Conservation (phyloP, 257 asterid genomes). For the Striga asiatica region DNA sequence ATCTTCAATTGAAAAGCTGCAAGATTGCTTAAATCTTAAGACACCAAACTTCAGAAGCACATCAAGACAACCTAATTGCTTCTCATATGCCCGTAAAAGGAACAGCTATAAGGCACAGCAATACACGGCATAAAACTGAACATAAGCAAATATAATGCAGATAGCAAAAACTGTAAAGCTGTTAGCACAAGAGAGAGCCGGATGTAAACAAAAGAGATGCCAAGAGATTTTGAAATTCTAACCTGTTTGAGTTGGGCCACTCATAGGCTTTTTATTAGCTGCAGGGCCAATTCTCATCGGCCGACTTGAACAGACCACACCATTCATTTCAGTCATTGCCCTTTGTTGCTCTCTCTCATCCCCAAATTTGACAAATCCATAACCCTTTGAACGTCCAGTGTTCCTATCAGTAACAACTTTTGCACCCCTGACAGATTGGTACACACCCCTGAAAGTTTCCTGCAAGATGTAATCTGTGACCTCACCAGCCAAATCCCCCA, state of each 20-base stretch:
- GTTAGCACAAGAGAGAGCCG: background rate
- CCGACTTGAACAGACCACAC: conserved; percentile 64
- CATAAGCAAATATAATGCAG: background rate
- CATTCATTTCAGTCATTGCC: conserved; percentile 87
- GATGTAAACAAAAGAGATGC: background rate
- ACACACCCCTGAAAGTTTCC: conserved; percentile 56
- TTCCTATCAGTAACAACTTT: conserved; percentile 70
- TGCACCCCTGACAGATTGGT: conserved; percentile 70
- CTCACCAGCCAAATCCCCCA: conserved; percentile 87
- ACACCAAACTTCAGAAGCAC: conserved; percentile 27
- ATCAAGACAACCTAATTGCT: conserved; percentile 25
- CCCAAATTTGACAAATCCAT: conserved; percentile 74
- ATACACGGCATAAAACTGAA: conserved; percentile 12
- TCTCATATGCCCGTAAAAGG: conserved; percentile 19
- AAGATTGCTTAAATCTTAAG: conserved; percentile 33
- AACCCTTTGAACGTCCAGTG: conserved; percentile 86
- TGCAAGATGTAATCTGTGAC: conserved; percentile 60
- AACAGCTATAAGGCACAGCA: conserved; percentile 20
- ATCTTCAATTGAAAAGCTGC: conserved; percentile 38
- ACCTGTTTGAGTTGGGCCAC: conserved; percentile 47
- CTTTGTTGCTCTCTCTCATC: conserved; percentile 77
- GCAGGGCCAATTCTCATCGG: conserved; percentile 91
- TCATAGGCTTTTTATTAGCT: conserved; percentile 60
- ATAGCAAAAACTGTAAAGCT: background rate
- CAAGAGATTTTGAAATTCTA: conserved; percentile 8